These are phyloP conservation scores for Chaetomidium leptoderma DNA, from an alignment of 495 filamentous ascomycete species.

Conservation along the genomic window DNA sequence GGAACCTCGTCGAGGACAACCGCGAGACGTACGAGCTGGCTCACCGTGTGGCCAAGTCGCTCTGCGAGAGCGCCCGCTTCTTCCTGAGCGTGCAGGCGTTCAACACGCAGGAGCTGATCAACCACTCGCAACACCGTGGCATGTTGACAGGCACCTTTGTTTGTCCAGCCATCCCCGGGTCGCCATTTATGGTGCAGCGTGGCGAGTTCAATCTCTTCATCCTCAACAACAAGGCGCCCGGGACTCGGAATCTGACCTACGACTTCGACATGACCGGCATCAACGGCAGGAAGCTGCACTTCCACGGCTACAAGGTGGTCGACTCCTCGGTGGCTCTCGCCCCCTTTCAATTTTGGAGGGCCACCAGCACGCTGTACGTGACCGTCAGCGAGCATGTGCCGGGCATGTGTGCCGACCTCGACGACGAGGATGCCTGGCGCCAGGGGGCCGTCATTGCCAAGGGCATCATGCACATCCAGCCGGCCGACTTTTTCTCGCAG, in stretches of 20 bases:
- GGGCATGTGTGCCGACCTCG: conserved; percentile 30
- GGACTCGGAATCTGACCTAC: conserved; percentile 57
- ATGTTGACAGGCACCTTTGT: conserved; percentile 61
- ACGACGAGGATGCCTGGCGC: conserved; percentile 38
- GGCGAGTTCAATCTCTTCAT: conserved; percentile 58
- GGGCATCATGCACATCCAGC: conserved; percentile 57
- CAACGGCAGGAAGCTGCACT: conserved; percentile 48
- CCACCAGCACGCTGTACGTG: conserved; percentile 61
- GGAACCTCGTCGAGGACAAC: conserved; percentile 43
- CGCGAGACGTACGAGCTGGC: conserved; percentile 53
- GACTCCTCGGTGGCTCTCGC: conserved; percentile 56
- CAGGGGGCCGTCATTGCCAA: conserved; percentile 47
- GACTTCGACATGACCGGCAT: conserved; percentile 55
- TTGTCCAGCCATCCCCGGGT: conserved; percentile 51
- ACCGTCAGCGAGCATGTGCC: conserved; percentile 41
- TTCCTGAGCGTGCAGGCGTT: conserved; percentile 57
- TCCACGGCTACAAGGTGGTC: conserved; percentile 61
- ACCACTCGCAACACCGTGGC: conserved; percentile 47
- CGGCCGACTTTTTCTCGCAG: conserved; percentile 54
- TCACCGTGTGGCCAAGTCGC: conserved; percentile 47
- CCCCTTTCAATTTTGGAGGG: conserved; percentile 53
- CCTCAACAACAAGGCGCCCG: conserved; percentile 48
- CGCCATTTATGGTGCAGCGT: conserved; percentile 57
- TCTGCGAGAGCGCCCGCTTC: conserved; percentile 54
- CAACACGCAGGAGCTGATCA: conserved; percentile 41